These are phyloP conservation scores for Globisporangium sylvaticum DNA, from an alignment of 352 stramenopile species.

Conservation along the genomic window DNA sequence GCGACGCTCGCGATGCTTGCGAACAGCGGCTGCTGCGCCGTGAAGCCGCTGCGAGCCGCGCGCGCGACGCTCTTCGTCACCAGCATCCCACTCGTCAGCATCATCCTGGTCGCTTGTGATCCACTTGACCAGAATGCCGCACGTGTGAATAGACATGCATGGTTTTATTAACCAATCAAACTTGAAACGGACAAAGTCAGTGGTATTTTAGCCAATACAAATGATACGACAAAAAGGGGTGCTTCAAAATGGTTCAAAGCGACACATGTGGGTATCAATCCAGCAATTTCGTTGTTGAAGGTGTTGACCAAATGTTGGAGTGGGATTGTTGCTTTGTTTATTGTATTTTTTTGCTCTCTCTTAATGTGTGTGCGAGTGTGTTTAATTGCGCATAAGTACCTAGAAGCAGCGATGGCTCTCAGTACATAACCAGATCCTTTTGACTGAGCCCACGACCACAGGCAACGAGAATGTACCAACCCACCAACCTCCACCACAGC, in stretches of 20 bases:
- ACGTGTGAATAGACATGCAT: background rate
- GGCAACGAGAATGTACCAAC: background rate
- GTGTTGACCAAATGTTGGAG: background rate
- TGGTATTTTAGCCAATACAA: background rate
- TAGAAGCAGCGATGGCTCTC: background rate
- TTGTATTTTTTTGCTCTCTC: slow-evolving; percentile 2
- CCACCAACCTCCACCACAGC: background rate
- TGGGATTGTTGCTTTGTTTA: slow-evolving; percentile 11
- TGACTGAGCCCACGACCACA: background rate
- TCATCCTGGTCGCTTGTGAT: background rate
- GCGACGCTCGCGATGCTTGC: background rate
- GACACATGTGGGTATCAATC: slow-evolving; percentile 6
- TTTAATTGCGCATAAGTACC: slow-evolving; percentile 12
- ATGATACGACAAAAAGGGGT: background rate
- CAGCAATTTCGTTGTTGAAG: background rate
- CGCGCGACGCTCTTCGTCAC: slow-evolving; percentile 8
- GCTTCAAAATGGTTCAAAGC: background rate
- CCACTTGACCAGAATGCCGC: background rate
- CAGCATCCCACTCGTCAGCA: background rate
- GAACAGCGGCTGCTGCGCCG: background rate
- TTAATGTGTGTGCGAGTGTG: slow-evolving; percentile 5
- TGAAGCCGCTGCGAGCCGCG: background rate
- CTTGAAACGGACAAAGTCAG: background rate
- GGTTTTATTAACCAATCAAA: background rate
- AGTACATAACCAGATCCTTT: background rate